Evolutionary conservation across 495 filamentous ascomycete species (phyloP), one percentile per base, ranked within the genome.

Genomic region (Penicillium maclennaniae): DNA sequence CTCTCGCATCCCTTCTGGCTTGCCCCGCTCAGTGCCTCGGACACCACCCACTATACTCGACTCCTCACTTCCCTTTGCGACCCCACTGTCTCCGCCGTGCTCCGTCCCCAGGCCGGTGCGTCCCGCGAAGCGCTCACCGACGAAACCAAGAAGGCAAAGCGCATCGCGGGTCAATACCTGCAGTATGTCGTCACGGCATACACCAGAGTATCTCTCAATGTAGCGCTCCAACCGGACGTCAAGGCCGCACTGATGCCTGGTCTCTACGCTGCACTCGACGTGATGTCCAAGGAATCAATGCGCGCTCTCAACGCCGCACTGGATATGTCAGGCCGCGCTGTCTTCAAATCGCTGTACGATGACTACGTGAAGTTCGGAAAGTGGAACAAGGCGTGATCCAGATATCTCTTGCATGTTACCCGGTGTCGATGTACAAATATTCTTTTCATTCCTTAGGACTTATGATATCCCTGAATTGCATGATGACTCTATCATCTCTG

Each of bases 61-160:
- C 78, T 95, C 23, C 72, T 96, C 27, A 87, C 83, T 6, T 77
- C 87, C 4, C 79, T 95, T 47, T 91, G 87, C 66, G 86, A 92
- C 48, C 91, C 91, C 14, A 87, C 84, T 14, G 81, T 82, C 15
- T 90, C 85, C 0, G 86, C 87, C 5, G 85, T 91, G 1, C 72
- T 84, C 6, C 73, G 78, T 14, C 67, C 74, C 1, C 74, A 69
- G 41, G 58, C 67, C 9, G 61, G 64, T 17, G 55, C 56, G 6
- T 63, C 67, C n/a, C 65, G 69, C 45, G 66, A 73, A 23, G 70
- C 69, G 12, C 78, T 96, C 15, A 86, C 83, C 45, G 89, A 91
- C 50, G 83, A 88, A 50, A 87, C 85, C 7, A 87, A 88, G 56
- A 85, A 82, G 47, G 88, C 88, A 25, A 86, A 86, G 64, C 79